Conservation (phyloP, 208 protist genomes). For the Leishmania mexicana region DNA sequence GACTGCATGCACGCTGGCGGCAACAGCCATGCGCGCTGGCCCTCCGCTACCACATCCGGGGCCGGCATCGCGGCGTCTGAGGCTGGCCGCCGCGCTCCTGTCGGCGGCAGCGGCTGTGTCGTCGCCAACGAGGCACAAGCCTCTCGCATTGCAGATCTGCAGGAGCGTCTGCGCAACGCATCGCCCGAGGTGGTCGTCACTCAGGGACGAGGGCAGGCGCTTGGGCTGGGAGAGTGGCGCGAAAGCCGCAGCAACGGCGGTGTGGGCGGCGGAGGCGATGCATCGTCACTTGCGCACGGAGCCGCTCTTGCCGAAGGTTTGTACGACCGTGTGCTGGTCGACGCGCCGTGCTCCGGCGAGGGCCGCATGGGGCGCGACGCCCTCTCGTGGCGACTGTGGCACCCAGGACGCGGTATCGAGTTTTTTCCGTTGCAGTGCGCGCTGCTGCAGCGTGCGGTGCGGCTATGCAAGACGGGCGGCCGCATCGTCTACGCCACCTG, state of each 20-base stretch:
- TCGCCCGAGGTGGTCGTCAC: conserved; percentile 44
- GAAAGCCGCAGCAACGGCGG: conserved; percentile 6
- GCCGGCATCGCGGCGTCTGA: background rate
- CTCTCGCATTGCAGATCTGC: conserved; percentile 38
- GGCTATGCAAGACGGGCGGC: conserved; percentile 72
- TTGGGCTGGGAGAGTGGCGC: conserved; percentile 6
- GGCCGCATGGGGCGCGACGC: conserved; percentile 84
- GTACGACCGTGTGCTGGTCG: conserved; percentile 91
- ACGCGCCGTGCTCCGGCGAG: conserved; percentile 96
- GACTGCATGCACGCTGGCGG: conserved; percentile 46
- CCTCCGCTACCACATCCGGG: background rate
- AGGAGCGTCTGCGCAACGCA: conserved; percentile 45
- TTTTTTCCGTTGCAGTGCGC: conserved; percentile 74
- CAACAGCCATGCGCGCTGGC: background rate
- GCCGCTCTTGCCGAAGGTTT: conserved; percentile 1
- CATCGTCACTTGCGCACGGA: background rate
- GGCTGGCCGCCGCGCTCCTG: background rate
- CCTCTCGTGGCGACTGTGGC: conserved; percentile 88
- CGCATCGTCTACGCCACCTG: conserved; percentile 96
- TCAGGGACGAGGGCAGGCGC: conserved; percentile 34
- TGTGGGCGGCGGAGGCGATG: background rate
- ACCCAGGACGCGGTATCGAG: conserved; percentile 55
- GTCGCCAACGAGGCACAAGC: conserved; percentile 69
- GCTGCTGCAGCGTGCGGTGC: conserved; percentile 73
- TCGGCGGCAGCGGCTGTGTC: conserved; percentile 34